Conservation (phyloP, 2,329 filamentous ascomycete genomes). For the Arthrobotrys sphaeroides region DNA sequence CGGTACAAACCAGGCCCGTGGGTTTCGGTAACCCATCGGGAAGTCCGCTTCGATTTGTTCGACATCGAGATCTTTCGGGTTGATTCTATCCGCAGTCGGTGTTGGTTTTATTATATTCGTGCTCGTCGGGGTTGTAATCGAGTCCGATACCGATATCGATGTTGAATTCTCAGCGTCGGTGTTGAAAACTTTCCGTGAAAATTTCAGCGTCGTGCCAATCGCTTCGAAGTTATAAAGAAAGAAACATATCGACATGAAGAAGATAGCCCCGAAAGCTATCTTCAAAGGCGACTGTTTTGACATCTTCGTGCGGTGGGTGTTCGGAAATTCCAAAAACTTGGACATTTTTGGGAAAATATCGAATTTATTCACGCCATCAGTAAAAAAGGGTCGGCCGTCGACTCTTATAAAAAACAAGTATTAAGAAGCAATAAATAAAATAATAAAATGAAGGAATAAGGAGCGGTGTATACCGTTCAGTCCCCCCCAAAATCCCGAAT, state of each 20-base stretch:
- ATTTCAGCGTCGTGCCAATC: not conserved
- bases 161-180: not conserved
- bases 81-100: not conserved
- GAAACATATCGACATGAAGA: constrained; percentile 28
- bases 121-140: not conserved
- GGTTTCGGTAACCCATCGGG: constrained; percentile 34
- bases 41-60: constrained; percentile 50
- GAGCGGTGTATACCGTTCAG: no score
- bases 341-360: not conserved
- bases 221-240: constrained; percentile 21
- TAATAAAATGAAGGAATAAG: no score
- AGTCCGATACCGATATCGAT: not conserved
- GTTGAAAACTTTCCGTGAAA: not conserved
- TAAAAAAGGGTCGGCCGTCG: not conserved
- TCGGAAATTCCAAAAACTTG: not conserved
- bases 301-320: not conserved
- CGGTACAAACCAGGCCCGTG: constrained; percentile 20
- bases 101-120: not conserved
- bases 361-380: no score
- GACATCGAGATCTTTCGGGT: constrained; percentile 29
- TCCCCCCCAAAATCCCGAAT: not conserved
- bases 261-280: constrained; percentile 27
- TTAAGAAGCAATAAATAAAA: no score
- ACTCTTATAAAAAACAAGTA: not conserved
- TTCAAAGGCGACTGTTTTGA: constrained; percentile 7